Evolutionary conservation across 345 rosid species (phyloP).

Genomic region (Lepidium africanum): DNA sequence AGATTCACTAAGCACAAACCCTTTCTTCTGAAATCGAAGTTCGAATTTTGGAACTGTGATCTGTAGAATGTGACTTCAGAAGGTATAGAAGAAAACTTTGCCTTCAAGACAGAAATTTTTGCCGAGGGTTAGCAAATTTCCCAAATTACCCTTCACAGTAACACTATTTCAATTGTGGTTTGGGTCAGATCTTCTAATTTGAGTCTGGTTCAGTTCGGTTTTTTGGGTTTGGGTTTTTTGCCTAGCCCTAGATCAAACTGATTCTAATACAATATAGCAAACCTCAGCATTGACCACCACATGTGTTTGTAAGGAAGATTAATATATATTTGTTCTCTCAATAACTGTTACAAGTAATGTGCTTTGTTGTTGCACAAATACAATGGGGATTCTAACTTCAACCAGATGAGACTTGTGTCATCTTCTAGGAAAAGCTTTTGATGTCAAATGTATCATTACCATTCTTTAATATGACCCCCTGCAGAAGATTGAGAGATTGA

Average conservation of each 20-base stretch:
- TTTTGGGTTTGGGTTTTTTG: no score
- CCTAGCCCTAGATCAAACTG: no score
- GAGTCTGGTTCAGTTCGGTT: no score
- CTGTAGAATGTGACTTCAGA: background rate
- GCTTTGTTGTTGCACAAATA: background rate
- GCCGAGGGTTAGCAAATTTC: background rate
- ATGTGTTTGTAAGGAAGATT: no score
- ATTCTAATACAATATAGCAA: no score
- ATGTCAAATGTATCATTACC: conserved; percentile 46
- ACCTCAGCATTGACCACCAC: no score
- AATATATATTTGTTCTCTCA: no score
- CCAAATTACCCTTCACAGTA: background rate
- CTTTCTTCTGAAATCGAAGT: background rate
- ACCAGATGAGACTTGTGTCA: background rate
- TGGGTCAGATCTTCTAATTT: no score
- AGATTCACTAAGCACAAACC: background rate
- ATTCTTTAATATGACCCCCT: conserved; percentile 71
- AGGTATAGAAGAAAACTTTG: conserved; percentile 13
- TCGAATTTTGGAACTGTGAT: background rate
- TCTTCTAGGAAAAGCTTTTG: conserved; percentile 37
- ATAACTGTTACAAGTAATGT: background rate
- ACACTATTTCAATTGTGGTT: no score
- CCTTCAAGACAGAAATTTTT: conserved; percentile 23
- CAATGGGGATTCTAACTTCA: background rate
- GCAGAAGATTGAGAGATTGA: background rate